A percentile compares a stretch with the other conserved stretches of the same genome.
Conservation (phyloP, 768 basidiomycete species). For the Coprinopsis cinerea region DNA sequence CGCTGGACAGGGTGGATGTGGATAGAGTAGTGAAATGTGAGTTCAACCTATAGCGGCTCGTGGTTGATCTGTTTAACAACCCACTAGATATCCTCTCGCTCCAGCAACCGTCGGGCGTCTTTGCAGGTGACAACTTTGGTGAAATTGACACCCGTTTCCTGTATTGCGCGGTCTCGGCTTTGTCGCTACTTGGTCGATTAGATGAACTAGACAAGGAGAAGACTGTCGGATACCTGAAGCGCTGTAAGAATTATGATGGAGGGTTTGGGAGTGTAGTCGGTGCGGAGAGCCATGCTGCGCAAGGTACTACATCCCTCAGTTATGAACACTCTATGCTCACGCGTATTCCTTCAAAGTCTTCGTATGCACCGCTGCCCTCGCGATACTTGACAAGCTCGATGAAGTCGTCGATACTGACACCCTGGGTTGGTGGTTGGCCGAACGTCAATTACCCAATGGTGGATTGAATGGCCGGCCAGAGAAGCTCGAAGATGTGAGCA, state of each 20-base stretch:
- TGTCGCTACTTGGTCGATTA: conserved; percentile 76
- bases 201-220: conserved; percentile 61
- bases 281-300: conserved; percentile 89
- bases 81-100: conserved; percentile 72
- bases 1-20: conserved; percentile 64
- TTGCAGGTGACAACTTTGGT: conserved; percentile 88
- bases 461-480: conserved; percentile 97
- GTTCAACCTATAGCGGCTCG: too few relatives aligned
- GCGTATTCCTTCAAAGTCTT: conserved; percentile 51
- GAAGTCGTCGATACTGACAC: conserved; percentile 73
- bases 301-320: conserved; percentile 47
- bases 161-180: conserved; percentile 78
- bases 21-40: conserved; percentile 73
- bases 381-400: conserved; percentile 82
- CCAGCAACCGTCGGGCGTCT: conserved; percentile 82
- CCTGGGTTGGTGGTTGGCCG: conserved; percentile 89
- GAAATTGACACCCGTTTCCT: conserved; percentile 89
- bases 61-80: not conserved
- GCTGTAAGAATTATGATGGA: conserved; percentile 92
- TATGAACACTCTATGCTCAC: not conserved
- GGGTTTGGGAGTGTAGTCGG: conserved; percentile 84
- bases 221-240: conserved; percentile 64
- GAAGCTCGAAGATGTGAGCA: conserved; percentile 87
- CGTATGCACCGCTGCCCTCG: conserved; percentile 81
- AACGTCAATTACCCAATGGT: conserved; percentile 88